Evolutionary conservation across 1,284 basidiomycete species (phyloP), one percentile per base, ranked within the genome.

Genomic region (Tausonia pullulans): DNA sequence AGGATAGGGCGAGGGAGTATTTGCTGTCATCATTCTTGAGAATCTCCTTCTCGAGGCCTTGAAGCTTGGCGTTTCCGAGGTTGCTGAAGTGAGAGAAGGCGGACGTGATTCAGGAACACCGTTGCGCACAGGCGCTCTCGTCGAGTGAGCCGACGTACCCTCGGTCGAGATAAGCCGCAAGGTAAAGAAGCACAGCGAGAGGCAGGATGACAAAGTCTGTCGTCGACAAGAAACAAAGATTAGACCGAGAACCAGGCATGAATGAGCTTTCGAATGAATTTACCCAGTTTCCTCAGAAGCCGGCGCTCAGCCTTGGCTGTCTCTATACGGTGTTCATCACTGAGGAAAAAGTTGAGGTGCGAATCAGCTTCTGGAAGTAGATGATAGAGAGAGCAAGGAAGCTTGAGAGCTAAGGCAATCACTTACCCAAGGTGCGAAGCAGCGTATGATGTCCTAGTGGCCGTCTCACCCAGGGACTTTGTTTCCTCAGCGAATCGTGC

Each of bases 121-220:
- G 27, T 27, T 27, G 27, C 27, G 27, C 27, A 27, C 27, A 27
- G 27, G 27, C 27, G 27, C 27, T 27, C 27, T 27, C 27, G 27
- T 27, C 27, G 1, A 58, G 13, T 13, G 40, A 27, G 5, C 72
- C 69, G 9, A 74, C 53, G 66, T 75, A 74, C 13, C 74, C 75
- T 56, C 77, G 69, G 61, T 78, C 78, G 46, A 79, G 74, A 68
- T 78, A 79, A 5, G 77, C 78, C 4, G 71, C 70, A 40, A 79
- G 70, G 68, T 79, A 79, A 14, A 79, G 71, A 6, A 78, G 66
- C 0, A 75, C 72, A 5, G 78, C 76, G 61, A 78, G 73, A 0
- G 78, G 78, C 6, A 79, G 61, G 64, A 79, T 78, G 44, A 73
- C 68, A 5, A 72, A 7, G 61, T 78, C 77, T 73, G 51, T 3